phyloP scores from a whole-genome alignment of 2,329 filamentous ascomycete species.

The Fusarium sterilihyphosum region DNA sequence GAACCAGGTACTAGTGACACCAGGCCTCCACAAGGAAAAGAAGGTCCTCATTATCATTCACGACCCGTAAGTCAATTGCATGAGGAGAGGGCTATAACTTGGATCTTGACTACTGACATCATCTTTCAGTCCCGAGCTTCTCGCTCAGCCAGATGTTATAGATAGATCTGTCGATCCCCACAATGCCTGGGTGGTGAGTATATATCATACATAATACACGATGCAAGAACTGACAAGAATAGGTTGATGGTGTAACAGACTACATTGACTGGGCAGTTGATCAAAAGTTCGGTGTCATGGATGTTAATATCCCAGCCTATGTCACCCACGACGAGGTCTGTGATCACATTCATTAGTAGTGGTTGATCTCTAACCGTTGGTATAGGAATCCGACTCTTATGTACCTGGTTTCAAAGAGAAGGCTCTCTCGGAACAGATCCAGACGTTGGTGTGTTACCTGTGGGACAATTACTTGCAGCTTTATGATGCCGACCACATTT shows the following conservation, averaged over 20 bases:
- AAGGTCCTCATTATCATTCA: conserved; percentile 89
- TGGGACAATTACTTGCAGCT: conserved; percentile 98
- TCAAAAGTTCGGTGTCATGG: conserved; percentile 85
- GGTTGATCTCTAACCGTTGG: conserved; percentile 21
- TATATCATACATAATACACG: background rate
- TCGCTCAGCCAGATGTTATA: conserved; percentile 73
- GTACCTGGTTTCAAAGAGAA: conserved; percentile 57
- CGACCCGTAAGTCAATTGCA: conserved; percentile 73
- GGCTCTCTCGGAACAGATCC: conserved; percentile 66
- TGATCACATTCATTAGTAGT: conserved; percentile 32
- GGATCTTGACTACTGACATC: conserved; percentile 15
- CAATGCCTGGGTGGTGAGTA: conserved; percentile 86
- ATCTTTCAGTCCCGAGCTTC: conserved; percentile 68
- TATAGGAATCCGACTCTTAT: conserved; percentile 59
- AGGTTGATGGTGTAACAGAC: conserved; percentile 83
- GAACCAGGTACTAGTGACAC: conserved; percentile 86
- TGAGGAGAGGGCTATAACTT: background rate
- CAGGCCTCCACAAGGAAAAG: conserved; percentile 70
- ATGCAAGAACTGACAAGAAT: conserved; percentile 29
- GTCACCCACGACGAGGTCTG: conserved; percentile 70
- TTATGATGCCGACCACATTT: conserved; percentile 75
- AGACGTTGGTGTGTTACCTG: conserved; percentile 83
- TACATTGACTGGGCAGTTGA: conserved; percentile 86
- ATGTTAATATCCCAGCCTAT: conserved; percentile 88
- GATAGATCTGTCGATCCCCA: conserved; percentile 81